Evolutionary conservation across 2,329 filamentous ascomycete species (phyloP).

Genomic region (Metarhizium anisopliae): DNA sequence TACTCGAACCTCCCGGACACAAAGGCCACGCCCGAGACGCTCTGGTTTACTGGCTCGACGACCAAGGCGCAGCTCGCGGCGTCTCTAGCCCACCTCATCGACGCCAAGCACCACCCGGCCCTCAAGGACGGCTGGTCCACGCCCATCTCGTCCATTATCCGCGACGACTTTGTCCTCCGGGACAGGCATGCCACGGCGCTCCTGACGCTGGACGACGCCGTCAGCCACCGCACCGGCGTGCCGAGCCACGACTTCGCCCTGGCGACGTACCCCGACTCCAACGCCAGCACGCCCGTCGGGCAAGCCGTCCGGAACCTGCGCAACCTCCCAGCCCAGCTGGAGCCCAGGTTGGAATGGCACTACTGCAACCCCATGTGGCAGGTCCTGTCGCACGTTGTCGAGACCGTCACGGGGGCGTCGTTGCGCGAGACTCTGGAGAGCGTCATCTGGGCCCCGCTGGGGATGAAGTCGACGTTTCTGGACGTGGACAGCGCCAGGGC

Average conservation of each 20-base stretch:
- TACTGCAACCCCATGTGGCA: conserved; percentile 45
- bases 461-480: conserved; percentile 35
- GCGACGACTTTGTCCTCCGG: conserved; percentile 41
- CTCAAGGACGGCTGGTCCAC: conserved; percentile 34
- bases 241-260: conserved; percentile 27
- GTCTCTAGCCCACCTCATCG: conserved; percentile 38
- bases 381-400: conserved; percentile 35
- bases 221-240: conserved; percentile 42
- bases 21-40: conserved; percentile 34
- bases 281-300: conserved; percentile 4
- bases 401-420: conserved; percentile 27
- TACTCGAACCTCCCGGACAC: conserved; percentile 24
- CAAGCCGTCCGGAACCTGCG: conserved; percentile 34
- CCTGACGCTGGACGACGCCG: conserved; percentile 44
- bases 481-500: conserved; percentile 15
- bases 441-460: conserved; percentile 34
- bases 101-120: conserved; percentile 25
- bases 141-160: conserved; percentile 35
- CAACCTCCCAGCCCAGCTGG: conserved; percentile 32
- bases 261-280: not conserved
- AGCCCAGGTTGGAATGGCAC: conserved; percentile 34
- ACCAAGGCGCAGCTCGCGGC: conserved; percentile 48
- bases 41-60: conserved; percentile 47
- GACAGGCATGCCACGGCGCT: conserved; percentile 35
- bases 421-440: conserved; percentile 32